phyloP scores from a whole-genome alignment of 257 asterid genomes.

The Solanum arcanum region DNA sequence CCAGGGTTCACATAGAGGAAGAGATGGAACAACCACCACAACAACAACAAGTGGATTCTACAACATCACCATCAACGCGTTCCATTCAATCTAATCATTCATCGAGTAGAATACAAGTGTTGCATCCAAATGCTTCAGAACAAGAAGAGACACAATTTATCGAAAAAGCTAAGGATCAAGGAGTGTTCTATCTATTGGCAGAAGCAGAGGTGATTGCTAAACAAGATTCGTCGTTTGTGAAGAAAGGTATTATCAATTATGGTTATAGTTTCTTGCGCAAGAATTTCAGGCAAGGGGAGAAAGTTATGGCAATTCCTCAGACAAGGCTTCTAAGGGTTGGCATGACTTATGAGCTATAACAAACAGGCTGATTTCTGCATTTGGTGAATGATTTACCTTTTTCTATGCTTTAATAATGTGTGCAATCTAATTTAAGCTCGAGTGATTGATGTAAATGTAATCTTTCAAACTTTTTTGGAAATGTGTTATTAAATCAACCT shows the following conservation, averaged over 20 bases:
- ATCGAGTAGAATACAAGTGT: neutral
- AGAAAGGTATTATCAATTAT: constrained; percentile 37
- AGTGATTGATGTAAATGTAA: neutral
- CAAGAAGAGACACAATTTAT: constrained; percentile 28
- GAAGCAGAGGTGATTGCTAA: constrained; percentile 66
- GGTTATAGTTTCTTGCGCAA: constrained; percentile 48
- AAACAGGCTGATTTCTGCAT: neutral
- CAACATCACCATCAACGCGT: constrained; percentile 19
- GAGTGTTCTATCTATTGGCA: constrained; percentile 52
- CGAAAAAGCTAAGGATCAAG: constrained; percentile 38
- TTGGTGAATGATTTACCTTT: neutral
- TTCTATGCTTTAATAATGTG: neutral
- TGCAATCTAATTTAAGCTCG: neutral
- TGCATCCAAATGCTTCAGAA: neutral
- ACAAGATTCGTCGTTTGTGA: constrained; percentile 30
- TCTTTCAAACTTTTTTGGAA: too few species aligned
- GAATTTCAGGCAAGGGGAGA: constrained; percentile 61
- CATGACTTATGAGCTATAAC: constrained; percentile 53
- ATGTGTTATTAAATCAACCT: neutral
- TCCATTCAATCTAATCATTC: constrained; percentile 15
- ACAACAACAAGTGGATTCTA: neutral
- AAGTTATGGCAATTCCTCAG: constrained; percentile 44
- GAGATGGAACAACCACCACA: neutral
- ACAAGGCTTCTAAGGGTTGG: constrained; percentile 58
- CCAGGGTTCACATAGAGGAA: constrained; percentile 28